Evolutionary conservation across 2,329 filamentous ascomycete species (phyloP), one percentile per base, ranked within the genome.

Genomic region (Curvularia lunata): DNA sequence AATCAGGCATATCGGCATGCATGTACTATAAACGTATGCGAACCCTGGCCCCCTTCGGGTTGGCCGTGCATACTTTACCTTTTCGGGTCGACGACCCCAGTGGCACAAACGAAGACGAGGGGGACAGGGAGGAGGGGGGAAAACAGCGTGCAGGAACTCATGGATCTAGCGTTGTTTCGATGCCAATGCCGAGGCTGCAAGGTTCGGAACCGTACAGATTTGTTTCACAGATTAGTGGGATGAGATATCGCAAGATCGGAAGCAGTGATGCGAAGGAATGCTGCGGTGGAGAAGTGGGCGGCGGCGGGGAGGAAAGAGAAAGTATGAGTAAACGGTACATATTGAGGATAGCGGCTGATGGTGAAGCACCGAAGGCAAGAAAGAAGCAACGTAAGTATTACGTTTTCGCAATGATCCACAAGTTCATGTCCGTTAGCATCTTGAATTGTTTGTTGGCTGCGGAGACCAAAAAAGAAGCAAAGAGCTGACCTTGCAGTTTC

Each of bases 81-180:
- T 28, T 42, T 42, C 38, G 16, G 13, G 12, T 6, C 12, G 1
- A 32, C 32, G 3, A n/a, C 13, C 32, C 32, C 32, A 37, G 32
- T n/a, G 12, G 12, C 32, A 32, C 13, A 21, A 42, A 42, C 18
- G 5, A 25, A 42, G 13, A 25, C 4, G 18, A 41, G 10, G 38
- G 38, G 10, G 23, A 12, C n/a, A n/a, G n/a, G n/a, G n/a, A n/a
- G n/a, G n/a, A n/a, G n/a, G 19, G 19, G 19, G 23, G n/a, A 9
- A 19, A 42, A 38, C 28, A 28, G 18, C 32, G 18, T 42, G 30
- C 47, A 41, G 53, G 40, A 51, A 55, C 49, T 12, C 32, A 55
- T 55, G 40, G 53, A 40, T 51, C 53, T 55, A 55, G 48, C 40
- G 45, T 28, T 41, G 32, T 41, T 41, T 46, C 7, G 30, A 27